Percentiles rank a stretch among this genome's conserved stretches.
These are phyloP conservation scores for Serendipita sp. DNA, from an alignment of 768 basidiomycete species.

Conservation along the genomic window DNA sequence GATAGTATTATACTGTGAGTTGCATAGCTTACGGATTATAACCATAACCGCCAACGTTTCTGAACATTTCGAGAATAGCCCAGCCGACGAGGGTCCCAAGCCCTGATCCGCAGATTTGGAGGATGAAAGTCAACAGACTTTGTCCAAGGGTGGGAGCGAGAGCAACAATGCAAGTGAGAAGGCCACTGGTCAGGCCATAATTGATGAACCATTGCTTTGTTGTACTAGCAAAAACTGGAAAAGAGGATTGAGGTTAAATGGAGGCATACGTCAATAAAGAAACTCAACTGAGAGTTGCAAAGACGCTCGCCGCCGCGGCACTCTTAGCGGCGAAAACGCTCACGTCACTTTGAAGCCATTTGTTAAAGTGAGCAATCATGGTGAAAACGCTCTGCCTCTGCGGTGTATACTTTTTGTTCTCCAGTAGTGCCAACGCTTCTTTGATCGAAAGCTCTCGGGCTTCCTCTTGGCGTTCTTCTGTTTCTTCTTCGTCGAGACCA, in stretches of 20 bases:
- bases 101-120: slow-evolving; percentile 17
- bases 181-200: slow-evolving; percentile 16
- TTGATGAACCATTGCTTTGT: slow-evolving; percentile 16
- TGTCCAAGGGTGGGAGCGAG: slow-evolving; percentile 19
- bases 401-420: slow-evolving; percentile 11
- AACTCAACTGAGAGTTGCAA: slow-evolving; percentile 13
- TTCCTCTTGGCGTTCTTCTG: neutral
- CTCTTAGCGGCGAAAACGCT: slow-evolving; percentile 17
- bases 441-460: slow-evolving; percentile 11
- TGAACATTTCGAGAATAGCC: slow-evolving; percentile 16
- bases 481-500: neutral
- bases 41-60: slow-evolving; percentile 17
- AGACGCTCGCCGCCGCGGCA: slow-evolving; percentile 15
- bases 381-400: slow-evolving; percentile 10
- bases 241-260: neutral
- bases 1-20: neutral
- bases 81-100: slow-evolving; percentile 10
- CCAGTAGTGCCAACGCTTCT: slow-evolving; percentile 18
- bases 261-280: neutral
- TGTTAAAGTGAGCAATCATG: slow-evolving; percentile 10
- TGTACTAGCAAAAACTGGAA: slow-evolving; percentile 14
- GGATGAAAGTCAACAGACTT: slow-evolving; percentile 17
- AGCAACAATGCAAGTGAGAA: slow-evolving; percentile 19
- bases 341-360: slow-evolving; percentile 8
- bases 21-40: slow-evolving; percentile 15